Percentiles rank a stretch among this genome's conserved stretches.
Evolutionary conservation across 495 filamentous ascomycete species (phyloP).

Genomic region (Neurospora discreta): DNA sequence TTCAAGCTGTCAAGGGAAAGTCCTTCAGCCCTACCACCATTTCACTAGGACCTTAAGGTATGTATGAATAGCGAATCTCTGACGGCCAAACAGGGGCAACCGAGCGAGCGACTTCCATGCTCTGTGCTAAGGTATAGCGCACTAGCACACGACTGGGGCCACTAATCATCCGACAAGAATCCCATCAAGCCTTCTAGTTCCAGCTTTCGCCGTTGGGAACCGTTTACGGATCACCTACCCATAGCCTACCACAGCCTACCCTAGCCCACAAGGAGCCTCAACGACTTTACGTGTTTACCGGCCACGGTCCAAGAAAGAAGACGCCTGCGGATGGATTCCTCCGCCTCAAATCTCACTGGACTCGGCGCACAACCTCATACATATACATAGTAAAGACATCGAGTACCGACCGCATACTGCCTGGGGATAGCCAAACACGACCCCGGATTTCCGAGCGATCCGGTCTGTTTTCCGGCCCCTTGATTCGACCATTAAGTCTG

Average conservation of each 20-base stretch:
- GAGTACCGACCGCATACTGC: background rate
- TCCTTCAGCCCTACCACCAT: background rate
- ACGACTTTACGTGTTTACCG: background rate
- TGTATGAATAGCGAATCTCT: background rate
- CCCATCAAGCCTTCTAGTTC: background rate
- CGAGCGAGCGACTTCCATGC: background rate
- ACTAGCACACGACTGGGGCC: background rate
- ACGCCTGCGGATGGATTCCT: background rate
- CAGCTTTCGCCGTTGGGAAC: background rate
- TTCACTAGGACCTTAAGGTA: background rate
- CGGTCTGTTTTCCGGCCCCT: constrained; percentile 5
- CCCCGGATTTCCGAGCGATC: constrained; percentile 11
- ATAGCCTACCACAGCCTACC: background rate
- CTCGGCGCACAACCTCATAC: background rate
- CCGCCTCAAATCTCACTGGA: background rate
- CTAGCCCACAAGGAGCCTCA: background rate
- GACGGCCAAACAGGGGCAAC: background rate
- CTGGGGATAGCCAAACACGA: constrained; percentile 5
- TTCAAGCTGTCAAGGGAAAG: background rate
- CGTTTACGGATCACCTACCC: background rate
- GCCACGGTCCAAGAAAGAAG: background rate
- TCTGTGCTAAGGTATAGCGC: background rate
- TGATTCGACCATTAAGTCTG: constrained; percentile 10
- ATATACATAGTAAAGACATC: background rate
- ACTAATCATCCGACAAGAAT: background rate